Percentiles rank a stretch among this genome's conserved stretches.
These are phyloP conservation scores for Cucurbita argyrosperma DNA, from an alignment of 306 rosid species.

Conservation along the genomic window DNA sequence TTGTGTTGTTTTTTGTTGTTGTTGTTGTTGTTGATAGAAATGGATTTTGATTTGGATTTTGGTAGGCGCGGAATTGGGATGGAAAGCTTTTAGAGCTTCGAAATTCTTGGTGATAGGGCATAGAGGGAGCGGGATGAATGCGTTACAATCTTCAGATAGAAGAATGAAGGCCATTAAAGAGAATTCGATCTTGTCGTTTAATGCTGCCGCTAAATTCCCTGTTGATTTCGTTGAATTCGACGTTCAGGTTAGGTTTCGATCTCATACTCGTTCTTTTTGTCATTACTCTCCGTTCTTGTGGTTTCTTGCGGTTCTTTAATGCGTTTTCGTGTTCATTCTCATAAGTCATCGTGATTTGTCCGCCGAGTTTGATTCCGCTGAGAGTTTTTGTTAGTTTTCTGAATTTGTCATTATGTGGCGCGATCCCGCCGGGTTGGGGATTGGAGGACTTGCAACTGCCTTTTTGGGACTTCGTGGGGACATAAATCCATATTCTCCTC, in stretches of 20 bases:
- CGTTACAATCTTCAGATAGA: conserved; percentile 26
- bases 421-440: background rate
- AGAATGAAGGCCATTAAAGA: conserved; percentile 37
- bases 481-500: background rate
- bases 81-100: conserved; percentile 9
- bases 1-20: background rate
- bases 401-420: background rate
- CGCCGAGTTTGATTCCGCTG: background rate
- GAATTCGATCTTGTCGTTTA: conserved; percentile 37
- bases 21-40: background rate
- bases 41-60: background rate
- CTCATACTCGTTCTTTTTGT: background rate
- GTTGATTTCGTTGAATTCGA: conserved; percentile 41
- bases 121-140: conserved; percentile 47
- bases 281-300: no score
- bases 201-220: conserved; percentile 32
- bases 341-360: background rate
- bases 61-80: conserved; percentile 30
- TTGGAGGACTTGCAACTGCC: background rate
- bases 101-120: conserved; percentile 41
- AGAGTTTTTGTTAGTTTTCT: background rate
- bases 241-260: conserved; percentile 28
- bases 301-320: background rate
- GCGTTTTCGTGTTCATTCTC: background rate
- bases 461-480: background rate